Evolutionary conservation across 768 basidiomycete species (phyloP).

Genomic region (Amyloporia xantha): DNA sequence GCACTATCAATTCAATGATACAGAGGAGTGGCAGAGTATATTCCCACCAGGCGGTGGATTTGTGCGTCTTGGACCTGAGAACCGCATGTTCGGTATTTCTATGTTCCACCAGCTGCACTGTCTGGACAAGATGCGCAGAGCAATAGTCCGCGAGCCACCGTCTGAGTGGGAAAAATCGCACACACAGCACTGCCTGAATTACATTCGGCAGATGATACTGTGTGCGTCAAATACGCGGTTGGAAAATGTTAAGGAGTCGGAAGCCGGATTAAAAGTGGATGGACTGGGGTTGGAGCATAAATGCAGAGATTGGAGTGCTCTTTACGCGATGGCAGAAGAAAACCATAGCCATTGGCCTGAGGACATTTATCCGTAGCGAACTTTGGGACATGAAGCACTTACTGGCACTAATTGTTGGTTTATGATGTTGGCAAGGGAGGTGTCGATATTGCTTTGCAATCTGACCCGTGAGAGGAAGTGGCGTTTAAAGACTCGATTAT

Average conservation of each 20-base stretch:
- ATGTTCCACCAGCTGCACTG: conserved; percentile 26
- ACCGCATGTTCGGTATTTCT: conserved; percentile 16
- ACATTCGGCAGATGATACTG: conserved; percentile 23
- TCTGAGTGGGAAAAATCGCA: conserved; percentile 11
- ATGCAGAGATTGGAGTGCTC: neutral
- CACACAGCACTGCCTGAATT: conserved; percentile 22
- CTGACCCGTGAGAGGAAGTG: too few relatives aligned
- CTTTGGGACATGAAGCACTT: too few relatives aligned
- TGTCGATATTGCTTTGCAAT: too few relatives aligned
- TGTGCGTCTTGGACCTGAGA: conserved; percentile 15
- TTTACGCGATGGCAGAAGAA: neutral
- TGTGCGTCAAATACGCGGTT: conserved; percentile 10
- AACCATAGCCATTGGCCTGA: neutral
- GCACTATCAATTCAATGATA: conserved; percentile 22
- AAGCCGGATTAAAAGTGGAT: neutral
- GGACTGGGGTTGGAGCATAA: neutral
- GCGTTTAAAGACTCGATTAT: too few relatives aligned
- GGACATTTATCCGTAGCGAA: too few relatives aligned
- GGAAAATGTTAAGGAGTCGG: neutral
- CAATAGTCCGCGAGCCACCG: conserved; percentile 14
- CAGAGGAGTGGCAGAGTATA: conserved; percentile 26
- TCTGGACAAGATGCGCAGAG: conserved; percentile 21
- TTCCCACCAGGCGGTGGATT: conserved; percentile 17
- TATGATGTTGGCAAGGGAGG: too few relatives aligned
- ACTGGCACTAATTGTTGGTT: too few relatives aligned